Conservation (phyloP, 2,329 filamentous ascomycete species). For the Diaporthe destruens region DNA sequence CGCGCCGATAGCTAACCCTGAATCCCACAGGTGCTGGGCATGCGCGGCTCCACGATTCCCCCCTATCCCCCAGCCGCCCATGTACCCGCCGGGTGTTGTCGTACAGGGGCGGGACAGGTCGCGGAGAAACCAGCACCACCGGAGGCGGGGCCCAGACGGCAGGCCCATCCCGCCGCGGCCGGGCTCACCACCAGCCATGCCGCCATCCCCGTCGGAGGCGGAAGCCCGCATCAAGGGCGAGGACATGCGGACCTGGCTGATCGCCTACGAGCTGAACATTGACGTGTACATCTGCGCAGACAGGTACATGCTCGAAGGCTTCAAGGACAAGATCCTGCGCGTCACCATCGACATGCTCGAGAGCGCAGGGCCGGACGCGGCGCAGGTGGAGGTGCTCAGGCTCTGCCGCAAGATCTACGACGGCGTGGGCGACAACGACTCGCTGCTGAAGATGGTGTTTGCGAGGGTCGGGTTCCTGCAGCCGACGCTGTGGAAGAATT, state of each 20-base stretch:
- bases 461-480: conserved; percentile 63
- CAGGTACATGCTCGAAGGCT: conserved; percentile 60
- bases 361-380: conserved; percentile 57
- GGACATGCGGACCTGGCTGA: conserved; percentile 61
- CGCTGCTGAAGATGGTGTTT: conserved; percentile 61
- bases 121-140: conserved; percentile 33
- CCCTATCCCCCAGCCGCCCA: conserved; percentile 45
- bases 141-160: conserved; percentile 36
- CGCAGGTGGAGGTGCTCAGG: conserved; percentile 57
- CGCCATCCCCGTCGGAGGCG: conserved; percentile 43
- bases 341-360: conserved; percentile 61
- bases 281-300: conserved; percentile 64
- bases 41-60: conserved; percentile 53
- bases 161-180: conserved; percentile 33
- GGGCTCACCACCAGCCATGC: conserved; percentile 38
- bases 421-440: conserved; percentile 58
- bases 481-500: conserved; percentile 57
- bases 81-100: conserved; percentile 35
- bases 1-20: conserved; percentile 3
- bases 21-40: conserved; percentile 53
- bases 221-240: conserved; percentile 56
- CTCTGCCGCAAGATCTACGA: conserved; percentile 58
- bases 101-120: conserved; percentile 25
- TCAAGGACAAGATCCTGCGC: conserved; percentile 57
- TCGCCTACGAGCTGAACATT: conserved; percentile 60